phyloP scores from a whole-genome alignment of 2,329 filamentous ascomycete species.

The Aspergillus viridinutans region DNA sequence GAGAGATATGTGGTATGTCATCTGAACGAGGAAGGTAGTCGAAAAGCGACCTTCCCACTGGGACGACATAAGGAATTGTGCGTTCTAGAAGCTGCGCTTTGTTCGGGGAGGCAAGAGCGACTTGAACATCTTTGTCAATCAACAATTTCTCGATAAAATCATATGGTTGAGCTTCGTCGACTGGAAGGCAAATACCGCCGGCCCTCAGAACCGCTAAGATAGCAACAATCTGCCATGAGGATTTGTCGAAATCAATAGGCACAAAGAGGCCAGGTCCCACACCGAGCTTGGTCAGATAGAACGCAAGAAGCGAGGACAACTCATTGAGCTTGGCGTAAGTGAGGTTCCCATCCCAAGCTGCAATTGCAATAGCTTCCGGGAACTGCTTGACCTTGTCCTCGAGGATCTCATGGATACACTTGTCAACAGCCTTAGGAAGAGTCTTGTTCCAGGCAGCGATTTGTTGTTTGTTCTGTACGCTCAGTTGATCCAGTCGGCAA shows the following conservation, averaged over 20 bases:
- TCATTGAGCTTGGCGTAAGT: slow-evolving; percentile 32
- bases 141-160: slow-evolving; percentile 36
- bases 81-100: slow-evolving; percentile 39
- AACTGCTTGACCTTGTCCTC: slow-evolving; percentile 18
- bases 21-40: slow-evolving; percentile 26
- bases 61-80: slow-evolving; percentile 38
- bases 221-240: slow-evolving; percentile 26
- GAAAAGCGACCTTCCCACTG: slow-evolving; percentile 31
- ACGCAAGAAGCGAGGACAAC: slow-evolving; percentile 29
- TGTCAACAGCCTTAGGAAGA: slow-evolving; percentile 18
- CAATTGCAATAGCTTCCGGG: slow-evolving; percentile 26
- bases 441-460: slow-evolving; percentile 29
- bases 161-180: slow-evolving; percentile 32
- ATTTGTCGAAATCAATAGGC: slow-evolving; percentile 26
- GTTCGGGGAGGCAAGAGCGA: slow-evolving; percentile 37
- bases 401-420: slow-evolving; percentile 27
- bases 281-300: slow-evolving; percentile 26
- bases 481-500: slow-evolving; percentile 35
- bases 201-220: slow-evolving; percentile 28
- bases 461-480: slow-evolving; percentile 29
- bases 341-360: slow-evolving; percentile 30
- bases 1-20: slow-evolving; percentile 2
- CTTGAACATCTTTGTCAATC: slow-evolving; percentile 35
- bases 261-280: slow-evolving; percentile 24
- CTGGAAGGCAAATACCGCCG: slow-evolving; percentile 30